Conservation (phyloP, 345 rosid species). For the Eucalyptus erythrocorys region DNA sequence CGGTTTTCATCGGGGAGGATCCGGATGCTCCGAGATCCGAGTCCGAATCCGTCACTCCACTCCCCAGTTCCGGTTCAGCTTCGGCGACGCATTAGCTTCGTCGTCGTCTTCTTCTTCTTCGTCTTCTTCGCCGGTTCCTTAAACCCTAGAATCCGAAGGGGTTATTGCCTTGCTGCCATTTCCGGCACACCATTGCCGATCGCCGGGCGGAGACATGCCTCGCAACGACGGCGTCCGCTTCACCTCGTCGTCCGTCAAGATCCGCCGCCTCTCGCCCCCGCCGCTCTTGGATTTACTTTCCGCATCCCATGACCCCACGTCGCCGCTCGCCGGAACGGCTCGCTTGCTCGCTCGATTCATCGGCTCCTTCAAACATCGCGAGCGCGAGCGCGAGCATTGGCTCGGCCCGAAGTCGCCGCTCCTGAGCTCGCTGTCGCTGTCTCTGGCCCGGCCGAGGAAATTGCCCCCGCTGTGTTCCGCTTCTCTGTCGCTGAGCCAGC, state of each 20-base stretch:
- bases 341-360: conserved; percentile 13
- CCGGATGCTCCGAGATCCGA: neutral
- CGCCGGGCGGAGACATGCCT: neutral
- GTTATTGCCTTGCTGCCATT: neutral
- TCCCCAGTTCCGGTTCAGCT: neutral
- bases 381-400: neutral
- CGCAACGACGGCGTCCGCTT: conserved; percentile 22
- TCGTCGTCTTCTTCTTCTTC: neutral
- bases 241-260: conserved; percentile 17
- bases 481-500: conserved; percentile 30
- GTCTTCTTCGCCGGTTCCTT: neutral
- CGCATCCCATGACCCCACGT: neutral
- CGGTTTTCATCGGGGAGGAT: neutral
- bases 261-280: conserved; percentile 2
- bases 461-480: conserved; percentile 19
- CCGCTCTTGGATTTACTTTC: neutral
- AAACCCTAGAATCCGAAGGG: neutral
- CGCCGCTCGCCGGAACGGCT: conserved; percentile 13
- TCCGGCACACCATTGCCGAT: neutral
- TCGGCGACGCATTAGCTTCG: neutral
- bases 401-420: neutral
- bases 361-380: conserved; percentile 16
- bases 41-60: neutral
- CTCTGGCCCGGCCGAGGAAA: neutral
- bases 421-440: neutral